Percentiles rank a stretch among this genome's conserved stretches.
Evolutionary conservation across 495 filamentous ascomycete genomes (phyloP).

Genomic region (Rhizodiscina lignyota): DNA sequence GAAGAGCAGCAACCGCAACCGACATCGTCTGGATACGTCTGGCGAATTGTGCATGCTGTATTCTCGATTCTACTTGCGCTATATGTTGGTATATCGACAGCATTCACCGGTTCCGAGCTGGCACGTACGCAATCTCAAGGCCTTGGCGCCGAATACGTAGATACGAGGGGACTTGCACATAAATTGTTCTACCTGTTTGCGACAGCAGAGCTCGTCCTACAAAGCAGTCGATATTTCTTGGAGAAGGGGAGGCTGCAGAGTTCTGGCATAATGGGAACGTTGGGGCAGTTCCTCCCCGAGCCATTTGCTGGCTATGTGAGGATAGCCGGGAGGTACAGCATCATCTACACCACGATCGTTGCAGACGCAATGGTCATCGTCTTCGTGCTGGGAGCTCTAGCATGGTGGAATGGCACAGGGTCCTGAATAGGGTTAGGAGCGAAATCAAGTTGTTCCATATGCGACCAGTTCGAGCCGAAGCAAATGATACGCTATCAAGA

Average conservation of each 20-base stretch:
- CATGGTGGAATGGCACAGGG: constrained; percentile 45
- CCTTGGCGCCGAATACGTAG: constrained; percentile 13
- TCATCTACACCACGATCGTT: constrained; percentile 45
- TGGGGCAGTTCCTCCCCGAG: constrained; percentile 41
- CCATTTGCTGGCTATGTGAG: constrained; percentile 37
- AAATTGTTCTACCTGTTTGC: constrained; percentile 59
- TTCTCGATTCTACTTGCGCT: constrained; percentile 55
- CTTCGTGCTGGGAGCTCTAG: constrained; percentile 58
- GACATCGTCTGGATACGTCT: constrained; percentile 39
- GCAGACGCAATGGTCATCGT: constrained; percentile 52
- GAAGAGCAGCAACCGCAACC: constrained; percentile 19
- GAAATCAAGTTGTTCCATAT: too few species aligned
- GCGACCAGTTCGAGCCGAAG: too few species aligned
- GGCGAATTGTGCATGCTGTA: constrained; percentile 60
- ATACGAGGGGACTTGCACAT: constrained; percentile 6
- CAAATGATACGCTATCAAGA: too few species aligned
- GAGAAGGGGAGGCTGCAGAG: constrained; percentile 32
- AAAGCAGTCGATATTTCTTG: constrained; percentile 47
- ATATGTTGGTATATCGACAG: constrained; percentile 48
- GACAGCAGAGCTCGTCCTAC: constrained; percentile 60
- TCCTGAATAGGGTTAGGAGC: too few species aligned
- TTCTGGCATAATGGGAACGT: constrained; percentile 34
- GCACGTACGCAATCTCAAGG: constrained; percentile 7
- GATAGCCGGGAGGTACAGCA: constrained; percentile 47
- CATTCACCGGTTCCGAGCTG: constrained; percentile 37